Evolutionary conservation across 2,329 filamentous ascomycete species (phyloP).

Genomic region (Cryphonectria carpinicola): DNA sequence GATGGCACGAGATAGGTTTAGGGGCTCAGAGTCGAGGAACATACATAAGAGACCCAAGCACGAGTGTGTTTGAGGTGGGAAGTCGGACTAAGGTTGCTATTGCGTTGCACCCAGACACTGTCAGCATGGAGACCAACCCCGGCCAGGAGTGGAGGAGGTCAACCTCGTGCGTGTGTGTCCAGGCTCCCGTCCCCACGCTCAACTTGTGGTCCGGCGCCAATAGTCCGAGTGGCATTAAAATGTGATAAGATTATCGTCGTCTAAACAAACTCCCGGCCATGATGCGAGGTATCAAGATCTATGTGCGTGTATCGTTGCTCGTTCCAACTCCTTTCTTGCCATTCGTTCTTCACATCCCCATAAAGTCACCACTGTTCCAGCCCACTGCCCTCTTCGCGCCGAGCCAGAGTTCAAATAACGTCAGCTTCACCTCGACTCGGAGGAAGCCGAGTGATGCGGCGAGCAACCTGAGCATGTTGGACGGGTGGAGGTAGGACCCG

Average conservation of each 20-base stretch:
- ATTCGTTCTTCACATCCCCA: conserved; percentile 17
- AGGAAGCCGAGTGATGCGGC: conserved; percentile 62
- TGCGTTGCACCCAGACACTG: neutral
- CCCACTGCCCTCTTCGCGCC: conserved; percentile 54
- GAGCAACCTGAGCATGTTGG: conserved; percentile 57
- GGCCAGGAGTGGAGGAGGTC: neutral
- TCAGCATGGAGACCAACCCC: conserved; percentile 13
- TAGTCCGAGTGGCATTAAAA: neutral
- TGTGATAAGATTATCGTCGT: conserved; percentile 13
- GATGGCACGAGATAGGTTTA: neutral
- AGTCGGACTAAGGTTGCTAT: neutral
- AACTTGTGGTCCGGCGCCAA: neutral
- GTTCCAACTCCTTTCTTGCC: neutral
- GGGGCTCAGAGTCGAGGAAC: neutral
- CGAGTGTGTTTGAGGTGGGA: neutral
- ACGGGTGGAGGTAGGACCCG: conserved; percentile 62
- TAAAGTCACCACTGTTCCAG: conserved; percentile 14
- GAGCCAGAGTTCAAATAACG: conserved; percentile 66
- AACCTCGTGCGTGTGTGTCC: neutral
- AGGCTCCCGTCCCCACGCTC: neutral
- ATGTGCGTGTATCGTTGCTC: conserved; percentile 16
- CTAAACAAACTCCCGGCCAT: conserved; percentile 20
- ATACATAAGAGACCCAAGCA: neutral
- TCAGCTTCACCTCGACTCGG: conserved; percentile 65
- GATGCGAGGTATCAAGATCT: conserved; percentile 28